Base-by-base conservation (phyloP, 768 basidiomycete genomes). In the Ramaria rubella region DNA sequence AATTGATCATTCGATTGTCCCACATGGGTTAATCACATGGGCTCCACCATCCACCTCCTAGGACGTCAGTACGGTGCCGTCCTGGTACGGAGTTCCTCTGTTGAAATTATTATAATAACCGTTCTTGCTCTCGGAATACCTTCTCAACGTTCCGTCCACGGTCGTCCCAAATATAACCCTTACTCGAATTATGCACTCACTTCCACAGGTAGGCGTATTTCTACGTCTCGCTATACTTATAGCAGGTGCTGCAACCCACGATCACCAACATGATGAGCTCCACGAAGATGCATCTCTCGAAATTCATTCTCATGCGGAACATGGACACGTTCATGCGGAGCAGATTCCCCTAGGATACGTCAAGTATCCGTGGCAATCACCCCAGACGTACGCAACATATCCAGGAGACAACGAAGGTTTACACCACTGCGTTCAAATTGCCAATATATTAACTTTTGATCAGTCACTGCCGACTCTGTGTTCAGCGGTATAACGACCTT, bases 401-500 rank as follows among this genome's bases (percentile, higher is more conserved):
- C 81, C 79, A 14, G 73, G 69, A 1, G 79, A 81, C 59, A 75
- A 81, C 48, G 81, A 85, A 70, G 83, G 85, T 83, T 62, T 38
- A 59, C 17, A 40, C 21, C n/a, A 29, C 42, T 48, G 23, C 11
- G 33, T 48, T 36, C 21, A 24, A 46, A 9, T 11, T 24, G 33
- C 4, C 4, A n/a, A 24, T 15, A n/a, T 60, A 21, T 27, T 27
- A 26, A 36, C 44, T 17, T 48, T 14, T 42, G 36, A 36, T 44
- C 49, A 86, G 85, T 86, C 29, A 87, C 86, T 40, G 85, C 84
- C 3, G 85, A 93, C 65, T 81, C 89, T 17, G 72, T 86, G 33
- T 94, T 92, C 70, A 83, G 86, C 45, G 91, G 91, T 8, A 85
- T 91, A 31, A 81, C 83, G 1, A 90, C 89, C 2, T 94, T 93